A percentile compares a stretch with the other conserved stretches of the same genome.
These are phyloP conservation scores for Nowakowskiella sp. DNA, from an alignment of 192 early-diverging fungal genomes.

Conservation along the genomic window DNA sequence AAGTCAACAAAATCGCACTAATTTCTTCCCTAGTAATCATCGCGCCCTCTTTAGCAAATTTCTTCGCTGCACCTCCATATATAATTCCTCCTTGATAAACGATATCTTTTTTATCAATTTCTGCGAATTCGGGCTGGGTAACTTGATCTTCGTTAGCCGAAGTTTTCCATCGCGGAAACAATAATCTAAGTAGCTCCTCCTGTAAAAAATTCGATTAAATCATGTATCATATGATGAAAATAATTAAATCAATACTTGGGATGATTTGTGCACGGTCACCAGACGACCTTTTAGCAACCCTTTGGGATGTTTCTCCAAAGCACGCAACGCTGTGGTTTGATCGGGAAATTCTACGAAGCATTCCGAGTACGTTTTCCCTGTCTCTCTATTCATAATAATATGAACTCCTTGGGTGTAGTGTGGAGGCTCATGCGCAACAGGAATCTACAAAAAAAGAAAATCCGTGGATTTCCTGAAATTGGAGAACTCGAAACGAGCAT, in stretches of 20 bases:
- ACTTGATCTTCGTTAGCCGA: background rate
- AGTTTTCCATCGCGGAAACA: conserved; percentile 24
- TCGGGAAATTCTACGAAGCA: conserved; percentile 58
- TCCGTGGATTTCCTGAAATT: background rate
- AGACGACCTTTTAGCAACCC: conserved; percentile 54
- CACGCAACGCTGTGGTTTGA: conserved; percentile 38
- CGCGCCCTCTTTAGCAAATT: background rate
- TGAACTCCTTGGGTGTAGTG: conserved; percentile 32
- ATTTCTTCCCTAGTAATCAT: conserved; percentile 66
- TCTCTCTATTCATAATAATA: conserved; percentile 51
- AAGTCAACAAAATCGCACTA: conserved; percentile 56
- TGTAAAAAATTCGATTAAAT: too few species aligned
- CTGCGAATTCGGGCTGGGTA: background rate
- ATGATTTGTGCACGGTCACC: conserved; percentile 31
- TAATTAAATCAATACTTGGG: too few species aligned
- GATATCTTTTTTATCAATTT: background rate
- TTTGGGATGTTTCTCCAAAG: conserved; percentile 46
- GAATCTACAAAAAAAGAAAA: conserved; percentile 16
- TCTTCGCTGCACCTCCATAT: background rate
- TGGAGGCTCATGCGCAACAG: conserved; percentile 18
- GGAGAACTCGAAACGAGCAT: background rate
- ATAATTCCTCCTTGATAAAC: background rate
- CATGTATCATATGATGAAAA: too few species aligned
- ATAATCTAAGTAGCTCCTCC: conserved; percentile 21
- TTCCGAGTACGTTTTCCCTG: conserved; percentile 66